phyloP scores from a whole-genome alignment of 2,329 filamentous ascomycete species.

The Pseudogymnoascus sp. region DNA sequence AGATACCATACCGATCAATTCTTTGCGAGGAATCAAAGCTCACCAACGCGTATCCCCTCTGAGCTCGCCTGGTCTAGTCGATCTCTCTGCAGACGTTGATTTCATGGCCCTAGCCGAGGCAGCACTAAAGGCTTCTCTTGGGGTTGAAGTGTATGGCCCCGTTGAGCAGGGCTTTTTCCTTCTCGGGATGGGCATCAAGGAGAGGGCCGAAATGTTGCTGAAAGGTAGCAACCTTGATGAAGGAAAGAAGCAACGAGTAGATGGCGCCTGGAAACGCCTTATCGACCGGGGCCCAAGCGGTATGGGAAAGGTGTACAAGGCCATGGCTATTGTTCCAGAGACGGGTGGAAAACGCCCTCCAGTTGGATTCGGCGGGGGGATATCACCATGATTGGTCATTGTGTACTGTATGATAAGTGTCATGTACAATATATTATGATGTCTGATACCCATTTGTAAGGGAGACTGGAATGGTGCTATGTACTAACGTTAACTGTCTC shows the following conservation, averaged over 20 bases:
- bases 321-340: slow-evolving; percentile 80
- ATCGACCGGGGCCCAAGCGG: slow-evolving; percentile 75
- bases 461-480: not conserved
- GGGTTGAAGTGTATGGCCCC: slow-evolving; percentile 86
- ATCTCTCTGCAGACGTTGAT: slow-evolving; percentile 89
- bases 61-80: slow-evolving; percentile 68
- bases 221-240: slow-evolving; percentile 37
- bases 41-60: slow-evolving; percentile 77
- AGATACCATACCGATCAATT: slow-evolving; percentile 74
- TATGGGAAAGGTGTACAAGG: slow-evolving; percentile 95
- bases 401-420: slow-evolving; percentile 1
- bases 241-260: slow-evolving; percentile 52
- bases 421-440: not conserved
- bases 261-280: slow-evolving; percentile 69
- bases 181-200: slow-evolving; percentile 69
- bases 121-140: slow-evolving; percentile 64
- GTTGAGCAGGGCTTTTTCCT: slow-evolving; percentile 79
- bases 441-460: not conserved
- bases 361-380: slow-evolving; percentile 82
- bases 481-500: not conserved
- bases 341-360: slow-evolving; percentile 65
- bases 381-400: slow-evolving; percentile 23
- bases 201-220: slow-evolving; percentile 63
- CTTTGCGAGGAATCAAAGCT: slow-evolving; percentile 74
- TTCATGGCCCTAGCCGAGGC: slow-evolving; percentile 80